Evolutionary conservation across 176 grass and related monocot species (phyloP).

Genomic region (Poa annua): DNA sequence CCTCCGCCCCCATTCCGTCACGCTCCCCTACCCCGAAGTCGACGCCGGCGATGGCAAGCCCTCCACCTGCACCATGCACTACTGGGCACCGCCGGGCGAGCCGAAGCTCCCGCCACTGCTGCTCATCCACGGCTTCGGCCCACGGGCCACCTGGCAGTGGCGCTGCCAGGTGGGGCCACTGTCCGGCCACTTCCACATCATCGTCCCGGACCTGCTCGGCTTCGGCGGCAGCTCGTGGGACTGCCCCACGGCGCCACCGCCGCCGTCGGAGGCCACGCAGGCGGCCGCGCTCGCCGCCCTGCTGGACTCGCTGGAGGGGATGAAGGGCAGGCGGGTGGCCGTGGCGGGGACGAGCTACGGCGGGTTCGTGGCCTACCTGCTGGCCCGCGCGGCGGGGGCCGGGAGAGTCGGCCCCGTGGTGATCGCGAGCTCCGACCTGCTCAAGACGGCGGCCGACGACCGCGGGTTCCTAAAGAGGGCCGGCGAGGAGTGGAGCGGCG

Average conservation of each 20-base stretch:
- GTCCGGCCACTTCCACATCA: constrained; percentile 56
- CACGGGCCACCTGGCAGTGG: constrained; percentile 70
- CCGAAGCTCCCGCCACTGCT: constrained; percentile 40
- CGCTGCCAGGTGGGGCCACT: constrained; percentile 56
- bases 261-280: constrained; percentile 67
- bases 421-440: constrained; percentile 73
- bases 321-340: constrained; percentile 39
- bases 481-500: constrained; percentile 19
- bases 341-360: constrained; percentile 76
- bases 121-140: constrained; percentile 69
- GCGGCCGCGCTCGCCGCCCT: constrained; percentile 43
- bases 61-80: constrained; percentile 20
- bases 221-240: constrained; percentile 50
- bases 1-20: constrained; percentile 46
- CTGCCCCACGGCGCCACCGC: constrained; percentile 31
- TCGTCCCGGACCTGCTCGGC: constrained; percentile 72
- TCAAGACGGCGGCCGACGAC: constrained; percentile 61
- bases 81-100: constrained; percentile 26
- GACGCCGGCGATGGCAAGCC: constrained; percentile 6
- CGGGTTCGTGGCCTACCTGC: constrained; percentile 69
- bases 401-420: constrained; percentile 56
- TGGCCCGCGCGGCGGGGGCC: constrained; percentile 48
- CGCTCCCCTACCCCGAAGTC: constrained; percentile 28
- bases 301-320: constrained; percentile 45
- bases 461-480: constrained; percentile 45